These are phyloP conservation scores for Kodamaea hsintzibuensis DNA, from an alignment of 805 yeast species.

Conservation along the genomic window DNA sequence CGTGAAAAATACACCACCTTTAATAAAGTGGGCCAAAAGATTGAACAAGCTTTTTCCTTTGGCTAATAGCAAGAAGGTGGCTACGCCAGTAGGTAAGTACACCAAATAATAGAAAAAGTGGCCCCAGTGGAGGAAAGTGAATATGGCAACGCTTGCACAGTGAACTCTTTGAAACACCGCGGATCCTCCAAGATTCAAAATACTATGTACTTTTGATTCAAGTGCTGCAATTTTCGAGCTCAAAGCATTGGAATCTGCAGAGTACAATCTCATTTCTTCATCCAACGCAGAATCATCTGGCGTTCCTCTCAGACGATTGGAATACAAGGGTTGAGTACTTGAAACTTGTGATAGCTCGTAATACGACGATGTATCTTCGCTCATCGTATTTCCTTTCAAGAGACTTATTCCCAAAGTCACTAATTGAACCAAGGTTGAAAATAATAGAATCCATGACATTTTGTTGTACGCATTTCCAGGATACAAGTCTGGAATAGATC, in stretches of 20 bases:
- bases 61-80: conserved; percentile 72
- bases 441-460: conserved; percentile 61
- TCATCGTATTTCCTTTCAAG: conserved; percentile 38
- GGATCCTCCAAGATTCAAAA: not conserved
- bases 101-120: conserved; percentile 59
- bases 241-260: not conserved
- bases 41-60: conserved; percentile 69
- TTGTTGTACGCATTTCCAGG: conserved; percentile 73
- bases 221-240: not conserved
- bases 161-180: not conserved
- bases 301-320: not conserved
- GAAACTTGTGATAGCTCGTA: not conserved
- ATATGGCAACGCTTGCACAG: conserved; percentile 18
- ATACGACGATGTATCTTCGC: conserved; percentile 19
- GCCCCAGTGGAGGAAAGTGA: conserved; percentile 60
- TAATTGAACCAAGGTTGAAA: conserved; percentile 56
- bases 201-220: not conserved
- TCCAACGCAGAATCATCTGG: conserved; percentile 3
- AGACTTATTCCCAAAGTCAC: conserved; percentile 44
- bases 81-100: conserved; percentile 60
- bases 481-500: conserved; percentile 63
- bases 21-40: conserved; percentile 90
- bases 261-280: not conserved
- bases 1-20: conserved; percentile 84
- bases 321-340: not conserved